Conservation (phyloP, 768 basidiomycete genomes). For the Lactifluus pinguis region DNA sequence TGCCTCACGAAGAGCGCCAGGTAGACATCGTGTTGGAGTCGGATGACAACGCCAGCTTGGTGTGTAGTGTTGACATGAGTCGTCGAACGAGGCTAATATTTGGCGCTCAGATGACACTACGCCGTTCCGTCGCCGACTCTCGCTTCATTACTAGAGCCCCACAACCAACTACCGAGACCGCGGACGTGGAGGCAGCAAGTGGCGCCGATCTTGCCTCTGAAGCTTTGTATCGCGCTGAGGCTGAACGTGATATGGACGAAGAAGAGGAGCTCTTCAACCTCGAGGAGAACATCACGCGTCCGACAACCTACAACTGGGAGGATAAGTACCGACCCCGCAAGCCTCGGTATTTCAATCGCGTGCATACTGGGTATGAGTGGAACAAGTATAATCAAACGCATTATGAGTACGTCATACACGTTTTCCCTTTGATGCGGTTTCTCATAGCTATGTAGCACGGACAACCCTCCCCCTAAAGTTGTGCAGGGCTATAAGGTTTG, state of each 20-base stretch:
- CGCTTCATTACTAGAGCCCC: constrained; percentile 77
- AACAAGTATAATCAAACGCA: constrained; percentile 99
- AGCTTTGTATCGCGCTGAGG: constrained; percentile 83
- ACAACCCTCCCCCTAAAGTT: constrained; percentile 98
- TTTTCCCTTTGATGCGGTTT: constrained; percentile 7
- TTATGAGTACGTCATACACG: constrained; percentile 69
- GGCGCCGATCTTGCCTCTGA: constrained; percentile 79
- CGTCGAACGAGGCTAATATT: neutral
- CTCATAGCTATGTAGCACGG: constrained; percentile 50
- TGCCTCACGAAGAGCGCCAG: constrained; percentile 71
- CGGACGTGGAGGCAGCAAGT: constrained; percentile 48
- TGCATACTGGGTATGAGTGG: constrained; percentile 99
- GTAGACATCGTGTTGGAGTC: constrained; percentile 65
- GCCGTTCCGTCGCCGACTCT: constrained; percentile 73
- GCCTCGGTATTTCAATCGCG: constrained; percentile 96
- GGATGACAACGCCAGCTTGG: constrained; percentile 57
- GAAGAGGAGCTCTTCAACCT: constrained; percentile 94
- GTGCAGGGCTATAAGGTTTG: constrained; percentile 94
- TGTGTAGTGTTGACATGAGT: constrained; percentile 7
- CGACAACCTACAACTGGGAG: constrained; percentile 92
- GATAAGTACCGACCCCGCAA: constrained; percentile 97
- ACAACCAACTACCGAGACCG: constrained; percentile 49
- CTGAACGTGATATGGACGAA: constrained; percentile 87
- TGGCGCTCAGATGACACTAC: constrained; percentile 60
- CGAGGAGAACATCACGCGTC: constrained; percentile 78